Evolutionary conservation across 2,329 filamentous ascomycete genomes (phyloP).

Genomic region (Beauveria brongniartii): DNA sequence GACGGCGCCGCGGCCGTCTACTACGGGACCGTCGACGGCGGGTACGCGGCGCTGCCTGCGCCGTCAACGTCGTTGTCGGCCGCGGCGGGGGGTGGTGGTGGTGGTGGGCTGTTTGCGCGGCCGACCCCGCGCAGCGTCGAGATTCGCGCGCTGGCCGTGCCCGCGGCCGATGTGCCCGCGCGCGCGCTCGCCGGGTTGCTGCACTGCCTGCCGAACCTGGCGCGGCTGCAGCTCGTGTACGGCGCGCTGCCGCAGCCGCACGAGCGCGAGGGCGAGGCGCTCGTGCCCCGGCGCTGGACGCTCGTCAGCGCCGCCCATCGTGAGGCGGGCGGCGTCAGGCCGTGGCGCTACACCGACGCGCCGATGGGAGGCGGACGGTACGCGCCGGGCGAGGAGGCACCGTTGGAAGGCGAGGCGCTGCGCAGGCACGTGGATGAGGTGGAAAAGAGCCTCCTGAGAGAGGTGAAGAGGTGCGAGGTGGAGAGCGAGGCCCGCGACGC

Average conservation of each 20-base stretch:
- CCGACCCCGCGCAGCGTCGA: background rate
- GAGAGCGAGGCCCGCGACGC: constrained; percentile 3
- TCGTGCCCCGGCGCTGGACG: background rate
- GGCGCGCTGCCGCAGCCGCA: background rate
- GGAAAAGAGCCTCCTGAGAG: background rate
- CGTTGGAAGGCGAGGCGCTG: background rate
- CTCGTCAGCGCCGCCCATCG: background rate
- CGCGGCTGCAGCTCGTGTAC: background rate
- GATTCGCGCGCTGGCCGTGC: background rate
- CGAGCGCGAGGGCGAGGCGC: constrained; percentile 4
- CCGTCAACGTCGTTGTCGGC: background rate
- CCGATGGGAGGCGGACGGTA: background rate
- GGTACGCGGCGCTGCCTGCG: background rate
- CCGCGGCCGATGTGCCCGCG: background rate
- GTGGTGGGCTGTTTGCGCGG: background rate
- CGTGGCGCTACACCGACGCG: background rate
- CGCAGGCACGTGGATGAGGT: background rate
- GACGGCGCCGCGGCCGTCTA: background rate
- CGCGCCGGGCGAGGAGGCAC: background rate
- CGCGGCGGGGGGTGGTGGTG: too few relatives aligned
- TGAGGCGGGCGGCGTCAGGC: background rate
- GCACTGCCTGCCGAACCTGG: background rate
- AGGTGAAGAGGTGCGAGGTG: constrained; percentile 3
- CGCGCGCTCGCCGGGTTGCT: background rate
- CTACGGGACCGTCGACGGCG: constrained; percentile 3